Conservation (phyloP, 805 yeast species). For the Wickerhamomyces chaumierensis region DNA sequence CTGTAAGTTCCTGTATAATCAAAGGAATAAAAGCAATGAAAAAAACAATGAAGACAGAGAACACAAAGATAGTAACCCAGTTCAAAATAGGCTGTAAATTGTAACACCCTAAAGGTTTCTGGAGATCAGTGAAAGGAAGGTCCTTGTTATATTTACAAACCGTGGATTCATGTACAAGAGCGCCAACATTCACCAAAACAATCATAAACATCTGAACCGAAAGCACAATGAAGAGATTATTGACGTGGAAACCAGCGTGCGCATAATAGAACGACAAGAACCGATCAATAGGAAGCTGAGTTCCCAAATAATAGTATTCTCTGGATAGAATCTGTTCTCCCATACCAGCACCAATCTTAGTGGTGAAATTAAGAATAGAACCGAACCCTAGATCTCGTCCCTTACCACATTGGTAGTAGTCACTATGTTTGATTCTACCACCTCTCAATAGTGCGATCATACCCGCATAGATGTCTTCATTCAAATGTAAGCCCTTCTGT, state of each 20-base stretch:
- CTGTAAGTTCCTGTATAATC: slow-evolving; percentile 77
- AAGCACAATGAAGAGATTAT: slow-evolving; percentile 75
- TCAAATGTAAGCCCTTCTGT: slow-evolving; percentile 83
- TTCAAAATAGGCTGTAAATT: slow-evolving; percentile 74
- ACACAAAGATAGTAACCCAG: slow-evolving; percentile 83
- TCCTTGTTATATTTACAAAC: slow-evolving; percentile 55
- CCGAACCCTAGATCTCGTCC: slow-evolving; percentile 94
- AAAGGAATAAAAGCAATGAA: slow-evolving; percentile 86
- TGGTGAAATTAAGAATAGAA: slow-evolving; percentile 83
- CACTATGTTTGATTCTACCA: slow-evolving; percentile 91
- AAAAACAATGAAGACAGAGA: slow-evolving; percentile 86
- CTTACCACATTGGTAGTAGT: slow-evolving; percentile 92
- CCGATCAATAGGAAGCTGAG: slow-evolving; percentile 79
- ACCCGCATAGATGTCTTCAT: slow-evolving; percentile 95
- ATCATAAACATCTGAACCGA: slow-evolving; percentile 85
- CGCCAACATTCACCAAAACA: slow-evolving; percentile 67
- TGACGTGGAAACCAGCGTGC: slow-evolving; percentile 92
- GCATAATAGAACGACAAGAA: slow-evolving; percentile 92
- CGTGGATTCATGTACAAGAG: slow-evolving; percentile 63
- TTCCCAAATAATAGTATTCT: slow-evolving; percentile 85
- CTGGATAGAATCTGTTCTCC: slow-evolving; percentile 91
- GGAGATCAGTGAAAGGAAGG: slow-evolving; percentile 62
- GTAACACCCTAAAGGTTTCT: slow-evolving; percentile 75
- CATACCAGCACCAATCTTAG: slow-evolving; percentile 97
- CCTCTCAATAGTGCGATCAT: slow-evolving; percentile 85